Percentiles rank a stretch among this genome's conserved stretches.
Evolutionary conservation across 352 stramenopile species (phyloP).

Genomic region (Globisporangium megalacanthum): DNA sequence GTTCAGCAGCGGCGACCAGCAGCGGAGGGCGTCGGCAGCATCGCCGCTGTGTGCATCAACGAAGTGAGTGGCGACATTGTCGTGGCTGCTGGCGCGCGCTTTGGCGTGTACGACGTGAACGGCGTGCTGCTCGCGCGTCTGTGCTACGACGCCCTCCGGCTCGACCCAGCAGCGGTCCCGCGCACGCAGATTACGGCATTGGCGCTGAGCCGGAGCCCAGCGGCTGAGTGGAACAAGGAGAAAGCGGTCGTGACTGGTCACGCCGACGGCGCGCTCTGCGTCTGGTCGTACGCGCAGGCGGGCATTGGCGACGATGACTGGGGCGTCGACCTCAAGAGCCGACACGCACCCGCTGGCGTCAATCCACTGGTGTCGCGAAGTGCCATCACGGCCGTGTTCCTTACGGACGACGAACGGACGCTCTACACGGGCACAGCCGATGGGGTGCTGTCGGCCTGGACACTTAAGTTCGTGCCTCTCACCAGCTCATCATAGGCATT

Average conservation of each 20-base stretch:
- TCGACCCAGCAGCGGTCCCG: constrained; percentile 26
- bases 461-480: constrained; percentile 10
- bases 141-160: constrained; percentile 36
- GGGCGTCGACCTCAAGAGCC: constrained; percentile 44
- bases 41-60: constrained; percentile 56
- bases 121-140: constrained; percentile 44
- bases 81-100: constrained; percentile 36
- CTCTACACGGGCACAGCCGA: constrained; percentile 56
- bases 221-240: constrained; percentile 53
- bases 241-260: constrained; percentile 64
- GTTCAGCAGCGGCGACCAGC: not conserved
- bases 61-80: constrained; percentile 59
- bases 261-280: constrained; percentile 46
- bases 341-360: constrained; percentile 25
- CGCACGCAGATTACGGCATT: constrained; percentile 36
- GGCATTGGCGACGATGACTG: constrained; percentile 35
- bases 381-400: constrained; percentile 42
- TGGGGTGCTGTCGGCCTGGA: constrained; percentile 46
- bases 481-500: not conserved
- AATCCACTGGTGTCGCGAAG: constrained; percentile 11
- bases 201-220: constrained; percentile 40
- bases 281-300: constrained; percentile 61
- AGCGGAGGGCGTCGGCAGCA: not conserved
- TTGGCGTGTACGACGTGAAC: constrained; percentile 69
- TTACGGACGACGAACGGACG: constrained; percentile 53